A percentile compares a stretch with the other conserved stretches of the same genome.
These are phyloP conservation scores for Candida succiphila DNA, from an alignment of 805 yeast genomes.

Conservation along the genomic window DNA sequence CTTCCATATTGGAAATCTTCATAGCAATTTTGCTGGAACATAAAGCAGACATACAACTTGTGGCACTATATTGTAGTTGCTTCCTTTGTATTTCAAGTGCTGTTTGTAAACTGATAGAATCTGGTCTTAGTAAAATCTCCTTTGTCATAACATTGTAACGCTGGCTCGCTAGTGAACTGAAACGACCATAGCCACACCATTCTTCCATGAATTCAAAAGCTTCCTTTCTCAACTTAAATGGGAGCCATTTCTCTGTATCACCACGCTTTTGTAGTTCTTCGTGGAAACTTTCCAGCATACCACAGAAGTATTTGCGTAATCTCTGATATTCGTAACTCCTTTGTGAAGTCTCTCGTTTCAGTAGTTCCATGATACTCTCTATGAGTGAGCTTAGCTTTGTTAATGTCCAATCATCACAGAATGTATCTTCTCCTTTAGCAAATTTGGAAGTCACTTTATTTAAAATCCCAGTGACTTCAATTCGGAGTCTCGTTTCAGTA, in stretches of 20 bases:
- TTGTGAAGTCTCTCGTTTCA: conserved; percentile 47
- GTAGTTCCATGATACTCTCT: conserved; percentile 48
- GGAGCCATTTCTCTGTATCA: conserved; percentile 52
- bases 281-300: conserved; percentile 68
- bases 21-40: conserved; percentile 65
- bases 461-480: conserved; percentile 72
- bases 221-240: conserved; percentile 76
- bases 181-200: conserved; percentile 90
- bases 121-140: conserved; percentile 24
- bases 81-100: conserved; percentile 73
- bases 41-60: conserved; percentile 77
- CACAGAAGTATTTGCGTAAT: conserved; percentile 75
- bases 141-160: conserved; percentile 52
- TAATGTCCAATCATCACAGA: conserved; percentile 60
- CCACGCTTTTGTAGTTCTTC: conserved; percentile 35
- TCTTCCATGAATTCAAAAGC: conserved; percentile 78
- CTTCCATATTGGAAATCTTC: conserved; percentile 2
- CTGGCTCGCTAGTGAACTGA: conserved; percentile 48
- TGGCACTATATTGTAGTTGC: conserved; percentile 57
- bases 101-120: conserved; percentile 47
- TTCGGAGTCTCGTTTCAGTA: conserved; percentile 31
- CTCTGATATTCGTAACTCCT: conserved; percentile 62
- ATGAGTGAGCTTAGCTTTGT: conserved; percentile 52
- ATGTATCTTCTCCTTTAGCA: conserved; percentile 37
- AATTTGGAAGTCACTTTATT: conserved; percentile 59